Conservation (phyloP, 345 rosid genomes). For the Ceriops tagal region DNA sequence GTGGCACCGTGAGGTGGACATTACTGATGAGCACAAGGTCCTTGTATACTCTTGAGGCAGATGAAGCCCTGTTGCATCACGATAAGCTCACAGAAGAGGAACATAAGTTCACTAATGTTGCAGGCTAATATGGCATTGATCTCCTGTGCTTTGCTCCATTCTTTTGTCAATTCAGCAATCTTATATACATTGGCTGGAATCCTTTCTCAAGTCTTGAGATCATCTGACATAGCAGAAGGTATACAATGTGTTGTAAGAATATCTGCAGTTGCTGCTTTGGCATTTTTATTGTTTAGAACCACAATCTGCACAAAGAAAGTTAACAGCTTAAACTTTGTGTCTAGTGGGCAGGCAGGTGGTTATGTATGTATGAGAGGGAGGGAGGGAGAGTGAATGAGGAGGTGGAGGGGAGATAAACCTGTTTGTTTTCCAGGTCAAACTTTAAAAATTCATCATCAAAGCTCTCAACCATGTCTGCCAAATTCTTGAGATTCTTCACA, state of each 20-base stretch:
- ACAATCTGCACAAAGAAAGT: conserved; percentile 47
- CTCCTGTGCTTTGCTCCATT: background rate
- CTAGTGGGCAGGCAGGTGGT: no score
- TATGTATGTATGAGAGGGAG: background rate
- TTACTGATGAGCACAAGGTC: no score
- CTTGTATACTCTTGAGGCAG: no score
- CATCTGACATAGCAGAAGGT: conserved; percentile 82
- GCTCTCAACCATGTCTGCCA: conserved; percentile 80
- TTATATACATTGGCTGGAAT: background rate
- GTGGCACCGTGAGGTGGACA: no score
- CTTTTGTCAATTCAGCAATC: background rate
- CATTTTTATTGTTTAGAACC: conserved; percentile 59
- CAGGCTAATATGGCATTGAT: background rate
- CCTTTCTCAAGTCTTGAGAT: conserved; percentile 55
- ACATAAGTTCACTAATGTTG: no score
- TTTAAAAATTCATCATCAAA: conserved; percentile 71
- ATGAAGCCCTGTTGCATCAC: no score
- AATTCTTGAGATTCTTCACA: conserved; percentile 72
- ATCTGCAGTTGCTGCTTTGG: conserved; percentile 74
- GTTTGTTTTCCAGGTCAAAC: conserved; percentile 83
- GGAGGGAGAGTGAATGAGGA: background rate
- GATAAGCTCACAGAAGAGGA: no score
- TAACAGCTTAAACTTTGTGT: no score
- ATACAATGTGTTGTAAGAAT: conserved; percentile 79
- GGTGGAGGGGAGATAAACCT: conserved; percentile 41